Conservation (phyloP, 768 basidiomycete species). For the Collybia nuda region DNA sequence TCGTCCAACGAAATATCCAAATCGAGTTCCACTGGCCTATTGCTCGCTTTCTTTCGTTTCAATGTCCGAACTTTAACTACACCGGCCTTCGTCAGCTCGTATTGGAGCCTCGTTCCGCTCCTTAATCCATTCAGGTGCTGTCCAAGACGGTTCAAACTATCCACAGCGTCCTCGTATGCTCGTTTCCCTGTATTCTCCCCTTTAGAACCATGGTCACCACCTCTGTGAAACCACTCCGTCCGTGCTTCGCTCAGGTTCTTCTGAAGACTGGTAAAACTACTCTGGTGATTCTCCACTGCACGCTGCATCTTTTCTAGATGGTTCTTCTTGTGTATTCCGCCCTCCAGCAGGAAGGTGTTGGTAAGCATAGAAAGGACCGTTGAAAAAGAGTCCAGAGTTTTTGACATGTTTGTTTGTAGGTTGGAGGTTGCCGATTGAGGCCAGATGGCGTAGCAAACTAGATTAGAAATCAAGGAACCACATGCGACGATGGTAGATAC, state of each 20-base stretch:
- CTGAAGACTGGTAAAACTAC: slow-evolving; percentile 87
- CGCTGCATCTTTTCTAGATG: slow-evolving; percentile 67
- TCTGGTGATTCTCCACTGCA: slow-evolving; percentile 84
- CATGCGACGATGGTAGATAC: slow-evolving; percentile 76
- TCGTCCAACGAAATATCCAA: slow-evolving; percentile 16
- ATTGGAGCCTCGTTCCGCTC: slow-evolving; percentile 81
- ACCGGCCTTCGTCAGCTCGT: slow-evolving; percentile 71
- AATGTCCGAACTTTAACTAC: slow-evolving; percentile 19
- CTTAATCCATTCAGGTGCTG: slow-evolving; percentile 92
- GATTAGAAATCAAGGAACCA: slow-evolving; percentile 77
- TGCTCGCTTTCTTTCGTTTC: slow-evolving; percentile 16
- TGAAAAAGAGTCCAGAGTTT: slow-evolving; percentile 84
- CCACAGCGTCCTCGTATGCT: slow-evolving; percentile 86
- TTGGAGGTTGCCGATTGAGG: slow-evolving; percentile 80
- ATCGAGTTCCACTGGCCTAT: slow-evolving; percentile 7
- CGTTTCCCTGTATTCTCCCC: slow-evolving; percentile 35
- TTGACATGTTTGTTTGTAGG: slow-evolving; percentile 82
- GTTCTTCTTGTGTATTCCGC: slow-evolving; percentile 50
- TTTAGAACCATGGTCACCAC: slow-evolving; percentile 22
- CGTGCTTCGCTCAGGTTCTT: slow-evolving; percentile 84
- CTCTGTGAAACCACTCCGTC: slow-evolving; percentile 68
- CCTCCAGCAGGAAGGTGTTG: slow-evolving; percentile 81
- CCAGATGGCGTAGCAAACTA: slow-evolving; percentile 85
- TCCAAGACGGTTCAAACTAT: slow-evolving; percentile 83
- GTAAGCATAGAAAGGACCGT: slow-evolving; percentile 84